Evolutionary conservation across 164 flowering plant genomes (phyloP).

Genomic region (Santalum album): DNA sequence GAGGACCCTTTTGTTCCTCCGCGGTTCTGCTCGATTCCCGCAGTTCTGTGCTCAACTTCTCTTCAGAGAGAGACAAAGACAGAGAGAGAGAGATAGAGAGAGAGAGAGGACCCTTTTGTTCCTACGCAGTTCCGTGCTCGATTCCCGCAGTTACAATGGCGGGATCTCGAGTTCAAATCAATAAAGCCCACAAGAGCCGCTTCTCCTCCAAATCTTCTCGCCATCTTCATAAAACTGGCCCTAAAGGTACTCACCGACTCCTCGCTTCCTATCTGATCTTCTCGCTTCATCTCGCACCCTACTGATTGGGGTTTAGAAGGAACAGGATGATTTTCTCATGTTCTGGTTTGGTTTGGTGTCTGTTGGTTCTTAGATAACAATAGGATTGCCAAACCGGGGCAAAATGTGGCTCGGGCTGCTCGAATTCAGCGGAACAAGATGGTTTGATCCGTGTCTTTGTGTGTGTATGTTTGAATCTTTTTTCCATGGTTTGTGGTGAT

Average conservation of each 20-base stretch:
- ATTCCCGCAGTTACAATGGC: too few relatives aligned
- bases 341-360: neutral
- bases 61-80: too few relatives aligned
- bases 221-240: slow-evolving; percentile 61
- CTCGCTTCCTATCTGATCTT: neutral
- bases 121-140: too few relatives aligned
- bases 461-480: neutral
- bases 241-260: slow-evolving; percentile 28
- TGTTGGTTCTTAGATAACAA: slow-evolving; percentile 38
- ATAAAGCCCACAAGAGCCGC: slow-evolving; percentile 78
- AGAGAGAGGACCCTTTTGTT: too few relatives aligned
- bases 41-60: too few relatives aligned
- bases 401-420: slow-evolving; percentile 59
- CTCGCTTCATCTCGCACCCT: too few relatives aligned
- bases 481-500: neutral
- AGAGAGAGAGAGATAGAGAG: too few relatives aligned
- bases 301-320: too few relatives aligned
- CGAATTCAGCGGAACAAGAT: slow-evolving; percentile 70
- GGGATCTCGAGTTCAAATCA: slow-evolving; percentile 61
- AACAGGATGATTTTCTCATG: neutral
- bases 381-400: slow-evolving; percentile 44
- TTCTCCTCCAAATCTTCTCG: slow-evolving; percentile 83
- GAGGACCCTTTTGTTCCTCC: too few relatives aligned
- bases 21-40: too few relatives aligned
- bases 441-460: slow-evolving; percentile 26